Conservation (phyloP, 441 rosid genomes). For the Omphalea diandra region DNA sequence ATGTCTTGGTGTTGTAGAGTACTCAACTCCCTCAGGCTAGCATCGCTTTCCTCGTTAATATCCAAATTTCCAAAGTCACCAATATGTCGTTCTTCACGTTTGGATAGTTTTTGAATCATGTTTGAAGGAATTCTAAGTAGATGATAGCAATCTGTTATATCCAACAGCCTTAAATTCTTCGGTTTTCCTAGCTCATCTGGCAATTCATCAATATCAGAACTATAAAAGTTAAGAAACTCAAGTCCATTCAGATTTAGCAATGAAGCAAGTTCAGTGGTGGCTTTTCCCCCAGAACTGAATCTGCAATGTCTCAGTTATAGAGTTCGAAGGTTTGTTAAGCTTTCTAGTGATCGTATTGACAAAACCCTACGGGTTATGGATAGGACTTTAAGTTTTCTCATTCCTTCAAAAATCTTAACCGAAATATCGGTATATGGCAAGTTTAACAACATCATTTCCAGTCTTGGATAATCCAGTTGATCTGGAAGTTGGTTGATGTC, state of each 20-base stretch:
- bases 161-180: constrained; percentile 13
- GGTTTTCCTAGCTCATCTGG: constrained; percentile 14
- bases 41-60: neutral
- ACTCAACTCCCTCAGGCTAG: constrained; percentile 13
- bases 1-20: neutral
- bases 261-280: neutral
- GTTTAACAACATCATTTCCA: constrained; percentile 24
- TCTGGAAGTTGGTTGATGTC: neutral
- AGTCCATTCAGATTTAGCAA: constrained; percentile 7
- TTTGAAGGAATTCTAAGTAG: neutral
- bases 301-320: neutral
- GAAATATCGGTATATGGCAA: constrained; percentile 4
- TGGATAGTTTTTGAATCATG: constrained; percentile 6
- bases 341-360: constrained; percentile 9
- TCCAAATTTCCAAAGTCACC: neutral
- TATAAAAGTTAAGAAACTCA: constrained; percentile 14
- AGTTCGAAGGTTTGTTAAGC: constrained; percentile 4
- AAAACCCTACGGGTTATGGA: constrained; percentile 1
- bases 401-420: neutral
- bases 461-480: constrained; percentile 8
- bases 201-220: neutral
- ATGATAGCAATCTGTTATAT: neutral
- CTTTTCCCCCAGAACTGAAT: neutral
- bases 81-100: constrained; percentile 11
- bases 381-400: constrained; percentile 11